phyloP scores from a whole-genome alignment of 108 stramenopile species.

The Hondaea fermentalgiana region DNA sequence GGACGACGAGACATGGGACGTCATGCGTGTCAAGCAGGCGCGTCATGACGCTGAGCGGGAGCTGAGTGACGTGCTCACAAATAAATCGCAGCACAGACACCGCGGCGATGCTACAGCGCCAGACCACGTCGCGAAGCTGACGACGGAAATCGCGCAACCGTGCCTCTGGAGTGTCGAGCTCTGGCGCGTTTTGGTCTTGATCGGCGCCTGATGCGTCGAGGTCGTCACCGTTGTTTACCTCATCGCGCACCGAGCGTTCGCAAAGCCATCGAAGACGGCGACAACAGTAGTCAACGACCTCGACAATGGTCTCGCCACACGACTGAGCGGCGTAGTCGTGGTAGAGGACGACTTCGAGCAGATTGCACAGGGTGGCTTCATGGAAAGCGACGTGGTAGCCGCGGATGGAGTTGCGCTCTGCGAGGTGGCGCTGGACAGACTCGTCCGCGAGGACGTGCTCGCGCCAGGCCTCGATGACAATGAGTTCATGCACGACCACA shows the following conservation, averaged over 20 bases:
- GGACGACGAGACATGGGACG: conserved; percentile 56
- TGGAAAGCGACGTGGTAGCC: conserved; percentile 47
- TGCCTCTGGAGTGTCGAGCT: neutral
- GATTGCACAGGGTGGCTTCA: conserved; percentile 48
- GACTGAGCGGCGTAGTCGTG: conserved; percentile 44
- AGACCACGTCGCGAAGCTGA: conserved; percentile 31
- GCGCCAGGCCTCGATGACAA: conserved; percentile 51
- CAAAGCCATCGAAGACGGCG: conserved; percentile 39
- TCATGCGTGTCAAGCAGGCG: conserved; percentile 67
- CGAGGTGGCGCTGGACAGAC: conserved; percentile 20
- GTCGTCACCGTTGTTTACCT: conserved; percentile 1
- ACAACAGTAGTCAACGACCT: conserved; percentile 50
- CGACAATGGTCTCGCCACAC: conserved; percentile 35
- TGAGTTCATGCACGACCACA: conserved; percentile 40
- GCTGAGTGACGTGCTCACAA: conserved; percentile 37
- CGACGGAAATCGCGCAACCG: neutral
- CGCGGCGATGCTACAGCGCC: conserved; percentile 39
- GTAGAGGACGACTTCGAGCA: conserved; percentile 48
- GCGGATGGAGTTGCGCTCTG: conserved; percentile 28
- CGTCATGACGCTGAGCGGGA: conserved; percentile 35
- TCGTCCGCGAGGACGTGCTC: conserved; percentile 30
- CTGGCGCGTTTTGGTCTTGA: neutral
- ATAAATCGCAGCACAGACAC: conserved; percentile 44
- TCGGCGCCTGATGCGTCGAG: conserved; percentile 12
- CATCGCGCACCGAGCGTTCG: neutral